phyloP scores from a whole-genome alignment of 371 early-diverging fungal genomes.

The Smittium culicis region DNA sequence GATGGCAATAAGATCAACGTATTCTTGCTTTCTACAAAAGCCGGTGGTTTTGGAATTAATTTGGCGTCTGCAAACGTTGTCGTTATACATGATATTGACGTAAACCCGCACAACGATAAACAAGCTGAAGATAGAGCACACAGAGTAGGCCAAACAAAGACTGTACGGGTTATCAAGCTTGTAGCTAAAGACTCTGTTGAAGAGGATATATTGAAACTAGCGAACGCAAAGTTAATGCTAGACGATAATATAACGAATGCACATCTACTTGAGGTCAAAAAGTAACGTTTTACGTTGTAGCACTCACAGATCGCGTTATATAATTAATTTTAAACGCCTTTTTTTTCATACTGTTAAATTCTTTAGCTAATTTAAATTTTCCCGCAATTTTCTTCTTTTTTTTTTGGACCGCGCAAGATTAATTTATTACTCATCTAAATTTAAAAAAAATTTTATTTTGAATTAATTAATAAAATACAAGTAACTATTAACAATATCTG shows the following conservation, averaged over 20 bases:
- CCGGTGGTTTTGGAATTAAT: conserved; percentile 87
- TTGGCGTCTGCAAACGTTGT: conserved; percentile 81
- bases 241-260: conserved; percentile 80
- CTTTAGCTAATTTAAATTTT: too few relatives aligned
- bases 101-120: conserved; percentile 90
- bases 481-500: too few relatives aligned
- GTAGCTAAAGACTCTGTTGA: conserved; percentile 81
- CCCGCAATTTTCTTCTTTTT: too few relatives aligned
- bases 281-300: too few relatives aligned
- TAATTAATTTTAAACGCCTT: too few relatives aligned
- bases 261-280: not conserved
- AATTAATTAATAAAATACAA: too few relatives aligned
- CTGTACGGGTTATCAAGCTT: conserved; percentile 84
- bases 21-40: conserved; percentile 92
- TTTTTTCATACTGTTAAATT: too few relatives aligned
- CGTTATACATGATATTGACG: conserved; percentile 80
- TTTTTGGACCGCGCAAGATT: too few relatives aligned
- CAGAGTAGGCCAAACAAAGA: conserved; percentile 84
- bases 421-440: too few relatives aligned
- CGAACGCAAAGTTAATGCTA: conserved; percentile 89
- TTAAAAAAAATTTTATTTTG: too few relatives aligned
- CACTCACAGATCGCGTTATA: too few relatives aligned
- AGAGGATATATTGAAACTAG: conserved; percentile 77
- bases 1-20: conserved; percentile 19
- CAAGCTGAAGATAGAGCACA: conserved; percentile 91